These are phyloP conservation scores for Phaeotremella skinneri DNA, from an alignment of 768 basidiomycete genomes.

Conservation along the genomic window DNA sequence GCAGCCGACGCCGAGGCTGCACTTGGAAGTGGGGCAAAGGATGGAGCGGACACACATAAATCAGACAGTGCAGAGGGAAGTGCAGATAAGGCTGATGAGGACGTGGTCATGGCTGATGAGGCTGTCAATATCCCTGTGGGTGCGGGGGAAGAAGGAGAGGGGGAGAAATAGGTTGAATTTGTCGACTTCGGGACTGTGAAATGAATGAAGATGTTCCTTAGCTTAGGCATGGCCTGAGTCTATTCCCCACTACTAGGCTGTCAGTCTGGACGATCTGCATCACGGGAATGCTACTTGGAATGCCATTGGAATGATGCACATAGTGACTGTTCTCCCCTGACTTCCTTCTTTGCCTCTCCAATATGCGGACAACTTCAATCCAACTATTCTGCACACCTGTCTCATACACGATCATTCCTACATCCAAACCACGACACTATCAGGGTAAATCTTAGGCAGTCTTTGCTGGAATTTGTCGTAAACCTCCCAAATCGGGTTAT, in stretches of 20 bases:
- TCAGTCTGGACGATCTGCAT: no score
- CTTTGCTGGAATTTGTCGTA: no score
- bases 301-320: no score
- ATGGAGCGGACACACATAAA: not conserved
- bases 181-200: not conserved
- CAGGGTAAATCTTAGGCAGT: no score
- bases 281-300: no score
- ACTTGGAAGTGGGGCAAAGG: not conserved
- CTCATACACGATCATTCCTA: not conserved
- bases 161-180: not conserved
- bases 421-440: no score
- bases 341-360: no score
- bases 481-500: no score
- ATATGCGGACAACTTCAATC: not conserved
- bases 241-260: no score
- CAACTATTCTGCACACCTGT: not conserved
- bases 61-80: no score
- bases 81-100: not conserved
- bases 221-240: not conserved
- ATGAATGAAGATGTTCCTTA: not conserved
- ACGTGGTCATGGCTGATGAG: conserved; percentile 1
- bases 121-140: not conserved
- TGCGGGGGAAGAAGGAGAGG: not conserved
- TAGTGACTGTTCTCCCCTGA: no score
- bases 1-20: not conserved